These are phyloP conservation scores for Fusarium sp. DNA, from an alignment of 2,329 filamentous ascomycete species.

Conservation along the genomic window DNA sequence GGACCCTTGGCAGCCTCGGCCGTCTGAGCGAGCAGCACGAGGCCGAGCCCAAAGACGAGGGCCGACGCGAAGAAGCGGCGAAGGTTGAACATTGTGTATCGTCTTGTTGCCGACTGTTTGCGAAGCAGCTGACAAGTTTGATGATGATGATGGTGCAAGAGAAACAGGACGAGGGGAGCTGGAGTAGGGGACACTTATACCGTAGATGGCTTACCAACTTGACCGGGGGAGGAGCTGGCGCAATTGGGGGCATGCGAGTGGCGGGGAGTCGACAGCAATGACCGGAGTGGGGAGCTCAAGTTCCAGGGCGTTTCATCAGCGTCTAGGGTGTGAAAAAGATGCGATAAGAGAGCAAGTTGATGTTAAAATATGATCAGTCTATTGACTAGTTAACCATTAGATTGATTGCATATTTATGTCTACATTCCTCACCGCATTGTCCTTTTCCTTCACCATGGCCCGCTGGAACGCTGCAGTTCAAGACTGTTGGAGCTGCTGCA, in stretches of 20 bases:
- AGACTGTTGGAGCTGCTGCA: not conserved
- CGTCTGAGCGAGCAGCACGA: conserved; percentile 81
- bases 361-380: not conserved
- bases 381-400: not conserved
- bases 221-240: conserved; percentile 37
- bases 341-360: not conserved
- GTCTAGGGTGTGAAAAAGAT: not conserved
- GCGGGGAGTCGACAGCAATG: conserved; percentile 15
- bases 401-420: not conserved
- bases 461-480: not conserved
- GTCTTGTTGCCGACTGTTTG: conserved; percentile 31
- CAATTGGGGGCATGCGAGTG: conserved; percentile 33
- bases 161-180: conserved; percentile 24
- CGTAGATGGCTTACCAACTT: conserved; percentile 21
- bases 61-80: conserved; percentile 78
- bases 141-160: conserved; percentile 35
- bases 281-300: conserved; percentile 31
- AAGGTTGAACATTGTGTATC: conserved; percentile 77
- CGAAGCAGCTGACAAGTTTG: conserved; percentile 16
- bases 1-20: conserved; percentile 84
- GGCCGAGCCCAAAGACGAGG: conserved; percentile 79
- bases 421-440: not conserved
- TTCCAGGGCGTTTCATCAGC: conserved; percentile 38
- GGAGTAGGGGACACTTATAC: conserved; percentile 44
- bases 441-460: not conserved